These are phyloP conservation scores for Margaritispora aquatica DNA, from an alignment of 495 filamentous ascomycete species.

Conservation along the genomic window DNA sequence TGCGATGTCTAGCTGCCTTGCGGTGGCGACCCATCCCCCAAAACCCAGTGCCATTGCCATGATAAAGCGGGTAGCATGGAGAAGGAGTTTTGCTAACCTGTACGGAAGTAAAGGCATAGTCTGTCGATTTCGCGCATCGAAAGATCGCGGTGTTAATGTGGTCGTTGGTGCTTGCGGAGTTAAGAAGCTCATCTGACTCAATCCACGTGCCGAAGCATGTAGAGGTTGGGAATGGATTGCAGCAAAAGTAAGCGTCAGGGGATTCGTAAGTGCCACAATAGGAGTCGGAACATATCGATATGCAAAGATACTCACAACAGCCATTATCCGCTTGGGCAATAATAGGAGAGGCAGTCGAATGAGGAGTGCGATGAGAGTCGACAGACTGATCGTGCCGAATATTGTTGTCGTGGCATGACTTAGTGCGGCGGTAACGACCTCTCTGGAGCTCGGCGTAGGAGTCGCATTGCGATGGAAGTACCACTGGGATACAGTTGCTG, in stretches of 20 bases:
- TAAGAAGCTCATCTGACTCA: constrained; percentile 73
- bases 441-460: constrained; percentile 65
- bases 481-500: constrained; percentile 96
- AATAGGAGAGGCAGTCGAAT: constrained; percentile 82
- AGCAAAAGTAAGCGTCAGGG: constrained; percentile 84
- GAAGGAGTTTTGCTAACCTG: constrained; percentile 81
- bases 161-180: constrained; percentile 51
- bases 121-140: constrained; percentile 39
- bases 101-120: constrained; percentile 58
- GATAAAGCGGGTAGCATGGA: constrained; percentile 83
- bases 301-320: constrained; percentile 44
- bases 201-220: constrained; percentile 62
- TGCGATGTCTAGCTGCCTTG: constrained; percentile 56
- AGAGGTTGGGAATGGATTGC: constrained; percentile 90
- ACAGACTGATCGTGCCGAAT: constrained; percentile 90
- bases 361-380: constrained; percentile 69
- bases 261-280: constrained; percentile 78
- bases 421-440: constrained; percentile 77
- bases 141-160: constrained; percentile 52
- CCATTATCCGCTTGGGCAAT: constrained; percentile 65
- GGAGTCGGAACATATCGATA: constrained; percentile 80
- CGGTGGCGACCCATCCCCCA: constrained; percentile 95
- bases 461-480: constrained; percentile 90
- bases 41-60: constrained; percentile 87
- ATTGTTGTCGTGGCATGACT: constrained; percentile 74